Evolutionary conservation across 2,329 filamentous ascomycete species (phyloP).

Genomic region (Talaromyces piceae): DNA sequence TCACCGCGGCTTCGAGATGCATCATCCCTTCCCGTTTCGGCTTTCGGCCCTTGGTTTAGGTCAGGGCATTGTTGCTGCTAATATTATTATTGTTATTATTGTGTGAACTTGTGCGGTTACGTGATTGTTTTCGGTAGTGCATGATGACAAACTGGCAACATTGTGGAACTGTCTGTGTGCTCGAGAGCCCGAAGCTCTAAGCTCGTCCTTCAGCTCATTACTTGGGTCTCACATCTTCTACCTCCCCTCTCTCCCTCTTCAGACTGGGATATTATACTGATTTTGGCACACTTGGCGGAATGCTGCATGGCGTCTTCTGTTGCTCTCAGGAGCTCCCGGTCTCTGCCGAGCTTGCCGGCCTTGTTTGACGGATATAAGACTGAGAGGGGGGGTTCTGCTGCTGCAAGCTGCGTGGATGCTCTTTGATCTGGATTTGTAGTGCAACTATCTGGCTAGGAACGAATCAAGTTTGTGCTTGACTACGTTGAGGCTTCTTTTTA

Average conservation of each 20-base stretch:
- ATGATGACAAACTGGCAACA: background rate
- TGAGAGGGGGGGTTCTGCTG: background rate
- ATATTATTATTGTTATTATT: too few species aligned
- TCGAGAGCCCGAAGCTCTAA: background rate
- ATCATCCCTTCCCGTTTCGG: background rate
- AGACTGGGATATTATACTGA: background rate
- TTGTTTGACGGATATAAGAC: background rate
- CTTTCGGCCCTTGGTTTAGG: background rate
- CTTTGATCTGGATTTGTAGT: background rate
- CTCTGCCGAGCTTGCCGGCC: background rate
- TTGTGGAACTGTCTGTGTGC: too few species aligned
- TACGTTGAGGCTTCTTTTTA: too few species aligned
- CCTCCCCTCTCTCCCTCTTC: background rate
- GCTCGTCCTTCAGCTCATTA: background rate
- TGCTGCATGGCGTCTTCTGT: too few species aligned
- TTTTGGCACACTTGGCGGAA: too few species aligned
- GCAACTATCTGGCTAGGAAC: background rate
- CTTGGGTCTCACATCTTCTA: background rate
- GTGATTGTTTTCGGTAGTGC: background rate
- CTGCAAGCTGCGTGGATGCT: background rate
- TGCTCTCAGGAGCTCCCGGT: too few species aligned
- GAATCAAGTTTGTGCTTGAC: too few species aligned
- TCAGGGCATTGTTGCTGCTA: background rate
- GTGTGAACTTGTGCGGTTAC: too few species aligned
- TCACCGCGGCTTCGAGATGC: background rate